Percentiles rank a stretch among this genome's conserved stretches.
Evolutionary conservation across 208 protist species (phyloP).

Genomic region (Trypanosoma melophagium): DNA sequence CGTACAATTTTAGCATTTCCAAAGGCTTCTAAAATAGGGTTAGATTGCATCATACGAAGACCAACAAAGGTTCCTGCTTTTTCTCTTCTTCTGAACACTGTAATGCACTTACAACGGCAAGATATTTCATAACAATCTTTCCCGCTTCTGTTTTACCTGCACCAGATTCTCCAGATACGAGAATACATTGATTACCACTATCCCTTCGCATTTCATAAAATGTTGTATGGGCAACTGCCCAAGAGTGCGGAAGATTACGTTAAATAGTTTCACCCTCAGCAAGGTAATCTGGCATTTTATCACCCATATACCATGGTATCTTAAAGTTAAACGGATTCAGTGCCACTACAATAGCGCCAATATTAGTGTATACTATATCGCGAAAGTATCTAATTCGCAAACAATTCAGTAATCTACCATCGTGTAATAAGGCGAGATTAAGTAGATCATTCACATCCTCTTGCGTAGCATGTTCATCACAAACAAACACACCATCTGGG

Average conservation of each 20-base stretch:
- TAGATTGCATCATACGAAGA: constrained; percentile 47
- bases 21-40: constrained; percentile 89
- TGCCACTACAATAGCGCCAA: constrained; percentile 42
- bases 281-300: constrained; percentile 42
- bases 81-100: constrained; percentile 30
- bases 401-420: constrained; percentile 32
- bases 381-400: constrained; percentile 35
- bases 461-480: constrained; percentile 25
- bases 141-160: constrained; percentile 44
- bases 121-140: constrained; percentile 49
- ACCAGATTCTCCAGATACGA: constrained; percentile 51
- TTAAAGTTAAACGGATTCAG: constrained; percentile 58
- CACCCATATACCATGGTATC: constrained; percentile 46
- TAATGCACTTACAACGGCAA: constrained; percentile 30
- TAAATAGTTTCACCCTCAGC: constrained; percentile 35
- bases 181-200: constrained; percentile 35
- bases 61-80: constrained; percentile 27
- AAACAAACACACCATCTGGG: constrained; percentile 30
- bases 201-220: constrained; percentile 39
- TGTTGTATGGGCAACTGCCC: constrained; percentile 40
- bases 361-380: constrained; percentile 54
- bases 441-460: constrained; percentile 46
- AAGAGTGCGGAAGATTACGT: constrained; percentile 39
- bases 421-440: constrained; percentile 42
- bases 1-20: constrained; percentile 89